phyloP scores from a whole-genome alignment of 345 rosid species.

The Brassica juncea region DNA sequence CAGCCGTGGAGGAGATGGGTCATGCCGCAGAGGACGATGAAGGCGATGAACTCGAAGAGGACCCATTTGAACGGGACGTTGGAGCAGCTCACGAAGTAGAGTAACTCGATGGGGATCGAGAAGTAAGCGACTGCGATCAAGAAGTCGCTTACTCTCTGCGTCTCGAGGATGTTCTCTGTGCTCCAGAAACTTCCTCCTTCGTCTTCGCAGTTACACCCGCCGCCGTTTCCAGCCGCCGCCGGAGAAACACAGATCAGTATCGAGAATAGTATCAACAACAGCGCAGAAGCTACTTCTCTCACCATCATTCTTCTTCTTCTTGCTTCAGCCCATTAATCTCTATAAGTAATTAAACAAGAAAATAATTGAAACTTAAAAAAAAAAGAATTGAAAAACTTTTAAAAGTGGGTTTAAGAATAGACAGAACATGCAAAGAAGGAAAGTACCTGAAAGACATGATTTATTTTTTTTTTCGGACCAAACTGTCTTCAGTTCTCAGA shows the following conservation, averaged over 20 bases:
- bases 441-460: conserved; percentile 47
- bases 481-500: conserved; percentile 42
- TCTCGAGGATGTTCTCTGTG: conserved; percentile 73
- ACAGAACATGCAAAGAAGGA: conserved; percentile 13
- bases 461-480: conserved; percentile 16
- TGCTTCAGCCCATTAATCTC: background rate
- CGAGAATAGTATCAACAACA: conserved; percentile 49
- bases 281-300: conserved; percentile 13
- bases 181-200: conserved; percentile 84
- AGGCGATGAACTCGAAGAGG: conserved; percentile 85
- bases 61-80: conserved; percentile 98
- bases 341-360: background rate
- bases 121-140: conserved; percentile 94
- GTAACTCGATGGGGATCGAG: conserved; percentile 90
- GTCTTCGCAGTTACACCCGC: conserved; percentile 87
- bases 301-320: conserved; percentile 17
- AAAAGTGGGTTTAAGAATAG: background rate
- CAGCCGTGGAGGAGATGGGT: conserved; percentile 95
- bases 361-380: background rate
- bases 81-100: conserved; percentile 94
- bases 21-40: conserved; percentile 96
- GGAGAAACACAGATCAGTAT: conserved; percentile 45
- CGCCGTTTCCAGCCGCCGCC: conserved; percentile 51
- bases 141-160: conserved; percentile 88
- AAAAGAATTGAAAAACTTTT: conserved; percentile 6